Percentiles rank a stretch among this genome's conserved stretches.
phyloP scores from a whole-genome alignment of 2,329 filamentous ascomycete species.

The Beauveria varroae region DNA sequence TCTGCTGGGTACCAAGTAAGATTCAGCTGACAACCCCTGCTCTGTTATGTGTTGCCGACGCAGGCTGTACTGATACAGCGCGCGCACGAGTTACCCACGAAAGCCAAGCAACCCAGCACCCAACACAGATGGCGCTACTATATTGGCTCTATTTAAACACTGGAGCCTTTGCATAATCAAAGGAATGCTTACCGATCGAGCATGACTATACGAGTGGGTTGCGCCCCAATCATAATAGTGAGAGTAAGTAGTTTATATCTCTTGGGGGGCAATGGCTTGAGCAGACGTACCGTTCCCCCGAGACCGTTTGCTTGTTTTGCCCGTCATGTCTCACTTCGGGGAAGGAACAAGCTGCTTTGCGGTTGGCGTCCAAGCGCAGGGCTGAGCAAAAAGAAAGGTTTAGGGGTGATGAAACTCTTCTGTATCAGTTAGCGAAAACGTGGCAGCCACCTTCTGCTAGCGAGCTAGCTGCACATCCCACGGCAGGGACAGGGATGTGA shows the following conservation, averaged over 20 bases:
- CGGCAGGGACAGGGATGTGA: neutral
- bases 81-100: neutral
- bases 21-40: neutral
- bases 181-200: neutral
- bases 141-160: neutral
- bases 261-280: neutral
- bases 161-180: neutral
- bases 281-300: neutral
- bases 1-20: neutral
- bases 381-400: neutral
- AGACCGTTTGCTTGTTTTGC: neutral
- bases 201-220: constrained; percentile 7
- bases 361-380: neutral
- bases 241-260: no score
- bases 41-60: neutral
- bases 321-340: neutral
- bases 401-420: neutral
- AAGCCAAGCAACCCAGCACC: neutral
- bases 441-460: constrained; percentile 7
- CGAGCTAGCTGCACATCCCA: neutral
- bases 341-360: neutral
- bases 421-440: constrained; percentile 9
- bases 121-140: neutral
- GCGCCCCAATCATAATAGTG: neutral
- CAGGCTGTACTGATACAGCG: neutral